Evolutionary conservation across 2,329 filamentous ascomycete genomes (phyloP).

Genomic region (Colletotrichum sp.): DNA sequence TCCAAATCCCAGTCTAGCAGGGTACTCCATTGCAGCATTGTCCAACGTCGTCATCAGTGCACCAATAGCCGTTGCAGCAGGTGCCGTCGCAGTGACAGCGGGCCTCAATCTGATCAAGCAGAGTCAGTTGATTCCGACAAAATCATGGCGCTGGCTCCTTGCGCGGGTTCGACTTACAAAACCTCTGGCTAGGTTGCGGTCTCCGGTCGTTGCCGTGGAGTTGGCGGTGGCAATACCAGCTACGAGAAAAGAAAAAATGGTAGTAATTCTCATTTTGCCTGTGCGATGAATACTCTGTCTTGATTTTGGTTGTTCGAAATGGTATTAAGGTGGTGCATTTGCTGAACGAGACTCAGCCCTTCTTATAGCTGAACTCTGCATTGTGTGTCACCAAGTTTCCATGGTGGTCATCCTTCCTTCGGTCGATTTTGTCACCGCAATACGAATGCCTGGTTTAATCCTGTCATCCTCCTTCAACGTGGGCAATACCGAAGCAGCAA

Average conservation of each 20-base stretch:
- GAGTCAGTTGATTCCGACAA: neutral
- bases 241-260: neutral
- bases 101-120: neutral
- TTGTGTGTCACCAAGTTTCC: neutral
- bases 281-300: too few relatives aligned
- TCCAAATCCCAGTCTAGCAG: neutral
- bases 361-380: neutral
- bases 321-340: neutral
- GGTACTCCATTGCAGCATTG: neutral
- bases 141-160: too few relatives aligned
- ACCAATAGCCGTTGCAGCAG: slow-evolving; percentile 2
- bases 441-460: neutral
- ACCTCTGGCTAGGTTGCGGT: neutral
- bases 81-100: slow-evolving; percentile 5
- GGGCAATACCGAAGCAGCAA: neutral
- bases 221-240: neutral
- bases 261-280: neutral
- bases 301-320: neutral
- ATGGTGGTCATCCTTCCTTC: neutral
- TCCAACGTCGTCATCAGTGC: neutral
- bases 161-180: neutral
- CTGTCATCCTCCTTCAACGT: neutral
- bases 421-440: neutral
- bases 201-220: neutral
- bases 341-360: neutral